Base-by-base conservation (phyloP, 768 basidiomycete genomes). In the Trametes sanguinea region DNA sequence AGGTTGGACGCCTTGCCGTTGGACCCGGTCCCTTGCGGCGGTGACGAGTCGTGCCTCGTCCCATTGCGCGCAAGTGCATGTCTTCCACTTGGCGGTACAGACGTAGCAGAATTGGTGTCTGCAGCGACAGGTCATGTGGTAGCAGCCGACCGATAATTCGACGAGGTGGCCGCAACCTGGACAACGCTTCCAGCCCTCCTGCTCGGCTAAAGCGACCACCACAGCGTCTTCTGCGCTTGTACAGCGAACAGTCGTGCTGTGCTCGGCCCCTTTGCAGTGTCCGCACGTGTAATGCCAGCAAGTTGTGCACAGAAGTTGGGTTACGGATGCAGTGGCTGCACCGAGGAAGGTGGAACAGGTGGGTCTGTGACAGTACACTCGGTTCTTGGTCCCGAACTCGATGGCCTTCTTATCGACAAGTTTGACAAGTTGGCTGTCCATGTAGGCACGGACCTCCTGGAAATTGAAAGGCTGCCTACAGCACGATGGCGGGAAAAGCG, bases 71-170 rank as follows among this genome's bases (percentile, higher is more conserved):
- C 89, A 90, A 0, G 1, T 4, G 58, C 89, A 92, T 0, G 73
- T 78, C 73, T 85, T 88, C 88, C 88, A 90, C 9, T 62, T 75
- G 32, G 69, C 79, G 0, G 83, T 83, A 67, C 89, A 90, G 8
- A 85, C 51, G 67, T 90, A 78, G 64, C 79, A 79, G 62, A 80
- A 80, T 59, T 79, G 71, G 29, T 74, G 73, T 14, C 74, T 72
- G 67, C 77, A 78, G 43, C 73, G 63, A 66, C 77, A 80, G 2
- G 74, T 77, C 68, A 78, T 77, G 62, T 80, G 77, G 67, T 76
- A 76, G 62, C 77, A 78, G 0, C 77, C 78, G 42, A 63, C 32
- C 1, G 65, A 44, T 17, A 75, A 67, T 60, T 75, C 74, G 54
- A 75, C 72, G 40, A 75, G 67, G 37, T 65, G 64, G 63, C 54